Base-by-base conservation (phyloP, 2,329 filamentous ascomycete genomes). In the Trichoderma oligosporum region DNA sequence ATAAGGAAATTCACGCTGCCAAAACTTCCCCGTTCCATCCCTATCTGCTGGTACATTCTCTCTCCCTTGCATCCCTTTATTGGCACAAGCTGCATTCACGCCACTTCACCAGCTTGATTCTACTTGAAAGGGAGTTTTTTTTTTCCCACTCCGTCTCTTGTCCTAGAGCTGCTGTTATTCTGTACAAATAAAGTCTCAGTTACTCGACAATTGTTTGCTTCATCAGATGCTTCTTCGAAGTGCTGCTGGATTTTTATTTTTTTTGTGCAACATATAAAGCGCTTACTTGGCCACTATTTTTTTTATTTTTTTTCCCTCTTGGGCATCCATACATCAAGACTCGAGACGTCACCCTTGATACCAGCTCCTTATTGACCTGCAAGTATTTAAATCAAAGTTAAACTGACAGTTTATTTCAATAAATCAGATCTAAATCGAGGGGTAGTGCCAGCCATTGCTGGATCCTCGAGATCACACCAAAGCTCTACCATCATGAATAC, bases 401-500 rank as follows among this genome's bases (percentile, higher is more conserved):
- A n/a, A n/a, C 53, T 61, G 36, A 61, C 45, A 9, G 4, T 11
- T 8, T 41, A 16, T 4, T 11, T 22, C 22, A 8, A 33, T 24
- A 24, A 57, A 46, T 14, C 20, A 54, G 33, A 9, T 20, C 16
- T 25, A 20, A 36, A 24, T 12, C 41, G 18, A 18, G 35, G 29
- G 7, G n/a, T 2, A 24, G 24, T 25, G 2, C 48, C 56, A 8
- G 33, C 35, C 6, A 8, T 33, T 47, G 39, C 42, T n/a, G 46
- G 35, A 14, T 24, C 48, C 14, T 54, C 54, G 11, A 41, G 29
- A 16, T 16, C 31, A 16, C 29, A 20, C n/a, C 35, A 41, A 4
- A 36, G 52, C 25, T 58, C 59, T 33, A 45, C 48, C n/a, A 38
- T 39, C 48, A 65, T 71, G 65, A 57, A 62, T 7, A 64, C 64